Evolutionary conservation across 73 alveolate genomes (phyloP), one percentile per base, ranked within the genome.

Genomic region (Stentor coeruleus): DNA sequence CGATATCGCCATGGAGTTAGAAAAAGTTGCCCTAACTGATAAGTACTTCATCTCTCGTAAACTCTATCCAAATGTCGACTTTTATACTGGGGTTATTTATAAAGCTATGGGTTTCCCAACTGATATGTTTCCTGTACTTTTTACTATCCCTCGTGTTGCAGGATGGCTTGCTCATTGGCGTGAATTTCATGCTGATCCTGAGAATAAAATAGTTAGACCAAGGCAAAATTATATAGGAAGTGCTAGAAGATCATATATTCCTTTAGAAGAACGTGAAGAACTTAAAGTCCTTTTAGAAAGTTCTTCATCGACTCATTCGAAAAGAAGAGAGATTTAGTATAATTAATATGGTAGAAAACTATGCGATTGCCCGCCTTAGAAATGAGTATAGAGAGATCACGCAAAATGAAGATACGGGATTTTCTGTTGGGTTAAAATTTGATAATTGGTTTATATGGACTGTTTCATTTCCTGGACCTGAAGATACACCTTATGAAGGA

Each of bases 151-250:
- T 37, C 88, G 99, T 81, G 76, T 97, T 20, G 96, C 94, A 35
- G 98, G 99, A 11, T 96, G 98, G 98, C 89, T 96, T 33, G 82
- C 97, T 59, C 92, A 96, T 81, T 96, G 99, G 99, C 92, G 86
- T 40, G 99, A 96, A 87, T 92, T 96, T 98, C 91, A 91, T 91
- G 73, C 90, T 3, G 98, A 93, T 76, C 79, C 81, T 3, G 91
- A 86, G 2, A 76, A 80, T 42, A 91, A 90, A 81, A 89, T 93
- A 14, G 93, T 94, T 31, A 91, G 96, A 83, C 98, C 98, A 49
- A 85, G 98, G 81, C 88, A 93, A 80, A 85, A 91, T n/a, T 91
- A 93, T 88, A 94, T 91, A 26, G 94, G 94, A 0, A 76, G 73
- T 26, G 72, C 31, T 3, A 41, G 59, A 15, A 88, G 91, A 85